phyloP scores from a whole-genome alignment of 371 early-diverging fungal species.

The Syncephalastrum racemosum region DNA sequence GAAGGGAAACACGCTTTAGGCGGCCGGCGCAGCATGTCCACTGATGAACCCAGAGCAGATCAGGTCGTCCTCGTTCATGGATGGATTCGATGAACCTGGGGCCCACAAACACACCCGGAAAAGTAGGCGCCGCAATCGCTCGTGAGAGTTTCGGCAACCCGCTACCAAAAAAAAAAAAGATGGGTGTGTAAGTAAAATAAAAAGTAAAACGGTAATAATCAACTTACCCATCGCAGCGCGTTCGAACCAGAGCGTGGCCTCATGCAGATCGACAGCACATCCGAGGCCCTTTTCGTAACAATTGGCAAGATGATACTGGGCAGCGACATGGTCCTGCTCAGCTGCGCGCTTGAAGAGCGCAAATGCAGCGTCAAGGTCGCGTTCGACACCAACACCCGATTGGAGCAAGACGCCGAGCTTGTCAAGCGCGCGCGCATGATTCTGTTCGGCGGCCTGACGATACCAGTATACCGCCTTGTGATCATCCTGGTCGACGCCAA shows the following conservation, averaged over 20 bases:
- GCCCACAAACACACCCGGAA: constrained; percentile 42
- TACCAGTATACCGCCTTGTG: constrained; percentile 73
- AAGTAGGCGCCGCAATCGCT: constrained; percentile 49
- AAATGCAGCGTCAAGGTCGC: constrained; percentile 57
- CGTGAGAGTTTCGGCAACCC: constrained; percentile 60
- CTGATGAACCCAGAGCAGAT: constrained; percentile 38
- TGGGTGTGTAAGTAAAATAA: constrained; percentile 7
- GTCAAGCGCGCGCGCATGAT: constrained; percentile 74
- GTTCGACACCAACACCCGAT: constrained; percentile 66
- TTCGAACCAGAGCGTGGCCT: constrained; percentile 69
- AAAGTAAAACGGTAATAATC: too few relatives aligned
- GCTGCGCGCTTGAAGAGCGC: constrained; percentile 61
- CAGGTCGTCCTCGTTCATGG: constrained; percentile 33
- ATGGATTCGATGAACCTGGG: constrained; percentile 27
- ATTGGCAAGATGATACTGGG: constrained; percentile 65
- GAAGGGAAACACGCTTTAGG: constrained; percentile 25
- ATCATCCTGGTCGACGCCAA: constrained; percentile 59
- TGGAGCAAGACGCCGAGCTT: constrained; percentile 80
- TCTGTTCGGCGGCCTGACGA: constrained; percentile 59
- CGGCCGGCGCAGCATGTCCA: constrained; percentile 56
- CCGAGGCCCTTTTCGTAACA: constrained; percentile 71
- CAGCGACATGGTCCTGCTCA: constrained; percentile 58
- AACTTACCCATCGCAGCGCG: constrained; percentile 57
- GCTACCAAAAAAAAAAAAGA: too few relatives aligned
- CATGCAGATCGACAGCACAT: constrained; percentile 52